Base-by-base conservation (phyloP, 768 basidiomycete genomes). In the Hirschioporus abietinus region DNA sequence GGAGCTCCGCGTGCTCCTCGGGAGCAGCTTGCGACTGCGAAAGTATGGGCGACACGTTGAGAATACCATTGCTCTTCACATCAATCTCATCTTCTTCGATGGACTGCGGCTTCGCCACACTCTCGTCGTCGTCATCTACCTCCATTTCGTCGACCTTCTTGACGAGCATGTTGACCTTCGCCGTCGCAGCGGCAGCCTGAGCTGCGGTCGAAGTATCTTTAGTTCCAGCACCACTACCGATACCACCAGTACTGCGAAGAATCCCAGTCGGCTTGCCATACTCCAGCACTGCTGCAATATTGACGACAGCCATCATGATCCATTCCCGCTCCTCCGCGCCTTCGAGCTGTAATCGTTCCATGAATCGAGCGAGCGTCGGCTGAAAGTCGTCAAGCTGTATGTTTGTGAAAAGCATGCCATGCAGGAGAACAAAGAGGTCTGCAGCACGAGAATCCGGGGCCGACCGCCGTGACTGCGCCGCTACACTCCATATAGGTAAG, bases 341-440 rank as follows among this genome's bases (percentile, higher is more conserved):
- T 68, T 96, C 93, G 66, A 95, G 89, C 64, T 88, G 83, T 1
- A 96, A 84, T 57, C 92, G 89, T 75, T 96, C 95, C 64, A 95
- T 83, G 74, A 96, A 92, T 23, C 94, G 89, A 0, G 89, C 90
- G 26, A 95, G 84, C 0, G 89, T 89, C 15, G 88, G 82, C 58
- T 85, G 78, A 74, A 99, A 99, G 74, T 95, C 92, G 75, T 99
- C 97, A 27, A 99, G 86, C 69, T 95, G 86, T 69, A 97, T 94
- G 69, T 92, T 90, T 17, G 97, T 99, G 78, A 98, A 98, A 1
- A 99, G 83, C 95, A 98, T 96, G 27, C 97, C 96, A 67, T 99
- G 97, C 0, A 99, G 81, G 12, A 94, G 86, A 35, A 99, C 86
- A 70, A 99, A 99, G 0, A 97, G 83, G 26, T 95, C 94, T 0